A percentile compares a stretch with the other conserved stretches of the same genome.
phyloP scores from a whole-genome alignment of 805 yeast genomes.

The Cyberlindnera mycetangii region DNA sequence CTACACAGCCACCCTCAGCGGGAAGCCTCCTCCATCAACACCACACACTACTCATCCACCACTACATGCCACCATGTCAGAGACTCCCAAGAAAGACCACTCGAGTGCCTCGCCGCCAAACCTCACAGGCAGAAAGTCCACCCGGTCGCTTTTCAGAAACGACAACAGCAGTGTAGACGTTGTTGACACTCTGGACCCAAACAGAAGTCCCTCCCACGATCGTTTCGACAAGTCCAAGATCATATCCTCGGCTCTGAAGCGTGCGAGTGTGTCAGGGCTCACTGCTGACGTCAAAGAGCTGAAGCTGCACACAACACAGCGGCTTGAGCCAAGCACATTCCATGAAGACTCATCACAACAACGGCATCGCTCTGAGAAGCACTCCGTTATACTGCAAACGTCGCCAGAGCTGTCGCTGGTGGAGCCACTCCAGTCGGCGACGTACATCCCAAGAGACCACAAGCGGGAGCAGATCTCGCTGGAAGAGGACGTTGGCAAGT shows the following conservation, averaged over 20 bases:
- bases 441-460: conserved; percentile 66
- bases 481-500: conserved; percentile 15
- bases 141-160: conserved; percentile 50
- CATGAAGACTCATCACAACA: conserved; percentile 10
- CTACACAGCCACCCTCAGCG: neutral
- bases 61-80: conserved; percentile 6
- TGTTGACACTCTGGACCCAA: conserved; percentile 5
- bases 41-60: too few species aligned
- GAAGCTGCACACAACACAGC: conserved; percentile 8
- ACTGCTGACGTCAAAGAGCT: conserved; percentile 9
- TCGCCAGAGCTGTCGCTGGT: conserved; percentile 24
- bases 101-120: conserved; percentile 15
- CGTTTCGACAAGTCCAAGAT: conserved; percentile 1
- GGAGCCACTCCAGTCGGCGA: conserved; percentile 68
- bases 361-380: conserved; percentile 8
- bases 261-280: conserved; percentile 11
- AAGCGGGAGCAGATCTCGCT: conserved; percentile 21
- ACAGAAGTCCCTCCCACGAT: conserved; percentile 8
- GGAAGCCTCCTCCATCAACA: neutral
- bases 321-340: conserved; percentile 11
- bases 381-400: conserved; percentile 3
- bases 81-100: conserved; percentile 9
- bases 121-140: conserved; percentile 53
- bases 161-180: conserved; percentile 26
- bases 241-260: neutral